Percentiles rank a stretch among this genome's conserved stretches.
Evolutionary conservation across 2,329 filamentous ascomycete species (phyloP).

Genomic region (Colletotrichum brevisporum): DNA sequence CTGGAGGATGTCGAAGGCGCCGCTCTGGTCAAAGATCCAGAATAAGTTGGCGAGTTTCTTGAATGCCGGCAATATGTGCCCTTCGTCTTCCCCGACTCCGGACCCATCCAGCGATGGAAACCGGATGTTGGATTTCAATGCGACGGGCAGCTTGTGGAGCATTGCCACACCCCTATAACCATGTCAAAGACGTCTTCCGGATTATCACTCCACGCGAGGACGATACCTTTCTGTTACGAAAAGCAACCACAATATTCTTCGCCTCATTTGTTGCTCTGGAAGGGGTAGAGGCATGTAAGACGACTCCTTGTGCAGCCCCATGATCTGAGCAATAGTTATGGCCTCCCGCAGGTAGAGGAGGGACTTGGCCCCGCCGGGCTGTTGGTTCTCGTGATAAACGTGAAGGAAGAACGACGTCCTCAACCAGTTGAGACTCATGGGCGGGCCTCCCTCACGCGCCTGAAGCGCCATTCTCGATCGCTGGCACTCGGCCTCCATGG

Average conservation of each 20-base stretch:
- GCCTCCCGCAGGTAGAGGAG: conserved; percentile 64
- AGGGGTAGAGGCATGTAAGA: conserved; percentile 53
- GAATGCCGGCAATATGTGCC: conserved; percentile 63
- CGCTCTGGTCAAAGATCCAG: conserved; percentile 64
- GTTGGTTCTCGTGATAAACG: conserved; percentile 65
- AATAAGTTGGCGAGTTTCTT: conserved; percentile 64
- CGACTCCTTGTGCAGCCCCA: conserved; percentile 60
- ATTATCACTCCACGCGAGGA: neutral
- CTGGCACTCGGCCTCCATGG: conserved; percentile 54
- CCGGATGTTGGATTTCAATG: conserved; percentile 56
- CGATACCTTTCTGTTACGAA: conserved; percentile 57
- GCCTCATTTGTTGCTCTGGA: conserved; percentile 59
- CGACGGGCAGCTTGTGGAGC: conserved; percentile 63
- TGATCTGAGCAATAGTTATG: conserved; percentile 65
- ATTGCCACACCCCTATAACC: conserved; percentile 60
- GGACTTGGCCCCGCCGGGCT: conserved; percentile 60
- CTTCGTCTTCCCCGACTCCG: conserved; percentile 54
- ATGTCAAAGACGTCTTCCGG: neutral
- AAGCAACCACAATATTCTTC: conserved; percentile 54
- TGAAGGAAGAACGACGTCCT: conserved; percentile 66
- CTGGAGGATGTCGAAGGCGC: conserved; percentile 62
- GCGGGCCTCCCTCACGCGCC: conserved; percentile 46
- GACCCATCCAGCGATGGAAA: conserved; percentile 53
- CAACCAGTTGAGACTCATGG: conserved; percentile 56
- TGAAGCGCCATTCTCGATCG: conserved; percentile 44